Conservation (phyloP, 2,329 filamentous ascomycete species). For the Passalora sequoiae region DNA sequence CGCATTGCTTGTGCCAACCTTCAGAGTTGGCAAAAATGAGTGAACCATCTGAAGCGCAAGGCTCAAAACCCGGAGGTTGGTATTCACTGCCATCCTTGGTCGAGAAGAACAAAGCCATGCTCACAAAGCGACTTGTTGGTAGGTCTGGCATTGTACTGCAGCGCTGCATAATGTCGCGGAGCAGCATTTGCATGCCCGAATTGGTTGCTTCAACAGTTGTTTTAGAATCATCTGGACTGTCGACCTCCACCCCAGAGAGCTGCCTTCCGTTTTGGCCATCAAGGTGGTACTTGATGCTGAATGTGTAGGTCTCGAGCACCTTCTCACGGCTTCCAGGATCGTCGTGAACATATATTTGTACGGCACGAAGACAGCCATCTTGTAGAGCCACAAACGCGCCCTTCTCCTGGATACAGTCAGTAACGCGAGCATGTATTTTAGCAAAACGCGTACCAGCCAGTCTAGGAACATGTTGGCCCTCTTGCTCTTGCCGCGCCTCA, state of each 20-base stretch:
- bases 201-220: constrained; percentile 39
- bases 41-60: constrained; percentile 24
- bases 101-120: constrained; percentile 43
- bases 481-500: constrained; percentile 38
- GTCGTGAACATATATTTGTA: constrained; percentile 46
- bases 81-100: constrained; percentile 38
- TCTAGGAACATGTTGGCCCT: constrained; percentile 43
- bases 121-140: constrained; percentile 40
- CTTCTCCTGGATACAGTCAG: constrained; percentile 42
- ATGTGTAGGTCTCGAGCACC: constrained; percentile 49
- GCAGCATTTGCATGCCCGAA: constrained; percentile 39
- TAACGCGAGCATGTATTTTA: neutral
- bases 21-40: constrained; percentile 37
- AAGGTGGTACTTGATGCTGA: constrained; percentile 42
- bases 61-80: constrained; percentile 40
- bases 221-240: constrained; percentile 29
- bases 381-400: constrained; percentile 46
- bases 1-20: constrained; percentile 37
- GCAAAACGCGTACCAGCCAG: constrained; percentile 40
- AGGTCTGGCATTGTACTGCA: constrained; percentile 39
- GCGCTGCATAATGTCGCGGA: constrained; percentile 39
- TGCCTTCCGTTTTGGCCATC: constrained; percentile 10
- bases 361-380: constrained; percentile 38
- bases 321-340: constrained; percentile 31
- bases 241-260: constrained; percentile 27